Percentiles rank a stretch among this genome's conserved stretches.
phyloP scores from a whole-genome alignment of 306 rosid genomes.

The Sesbania bispinosa region DNA sequence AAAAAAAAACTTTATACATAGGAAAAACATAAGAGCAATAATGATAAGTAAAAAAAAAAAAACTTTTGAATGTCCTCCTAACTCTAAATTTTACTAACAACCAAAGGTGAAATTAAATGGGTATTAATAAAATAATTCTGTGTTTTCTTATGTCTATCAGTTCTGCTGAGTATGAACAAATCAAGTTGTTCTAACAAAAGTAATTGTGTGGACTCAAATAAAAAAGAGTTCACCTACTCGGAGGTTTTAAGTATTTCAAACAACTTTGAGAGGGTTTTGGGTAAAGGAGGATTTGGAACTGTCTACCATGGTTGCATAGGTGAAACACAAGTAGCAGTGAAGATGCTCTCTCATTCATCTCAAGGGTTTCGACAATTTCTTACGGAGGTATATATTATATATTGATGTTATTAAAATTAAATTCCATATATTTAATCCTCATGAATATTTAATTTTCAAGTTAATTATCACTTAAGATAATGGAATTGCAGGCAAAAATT shows the following conservation, averaged over 20 bases:
- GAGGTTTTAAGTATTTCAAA: conserved; percentile 35
- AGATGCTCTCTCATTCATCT: conserved; percentile 39
- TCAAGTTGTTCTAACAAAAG: neutral
- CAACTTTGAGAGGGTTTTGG: conserved; percentile 36
- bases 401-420: too few relatives aligned
- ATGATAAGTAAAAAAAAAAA: too few relatives aligned
- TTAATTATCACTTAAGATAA: too few relatives aligned
- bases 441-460: too few relatives aligned
- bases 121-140: neutral
- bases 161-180: neutral
- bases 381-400: neutral
- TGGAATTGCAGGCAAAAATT: conserved; percentile 12
- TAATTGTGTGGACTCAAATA: neutral
- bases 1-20: too few relatives aligned
- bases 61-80: too few relatives aligned
- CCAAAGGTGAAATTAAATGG: too few relatives aligned
- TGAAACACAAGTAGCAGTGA: too few relatives aligned
- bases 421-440: too few relatives aligned
- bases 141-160: neutral
- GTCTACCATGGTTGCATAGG: conserved; percentile 38
- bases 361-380: conserved; percentile 39
- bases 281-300: conserved; percentile 52
- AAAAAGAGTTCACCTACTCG: conserved; percentile 28
- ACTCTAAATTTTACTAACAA: too few relatives aligned
- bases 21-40: too few relatives aligned